Evolutionary conservation across 306 rosid species (phyloP).

Genomic region (Biancaea sappan): DNA sequence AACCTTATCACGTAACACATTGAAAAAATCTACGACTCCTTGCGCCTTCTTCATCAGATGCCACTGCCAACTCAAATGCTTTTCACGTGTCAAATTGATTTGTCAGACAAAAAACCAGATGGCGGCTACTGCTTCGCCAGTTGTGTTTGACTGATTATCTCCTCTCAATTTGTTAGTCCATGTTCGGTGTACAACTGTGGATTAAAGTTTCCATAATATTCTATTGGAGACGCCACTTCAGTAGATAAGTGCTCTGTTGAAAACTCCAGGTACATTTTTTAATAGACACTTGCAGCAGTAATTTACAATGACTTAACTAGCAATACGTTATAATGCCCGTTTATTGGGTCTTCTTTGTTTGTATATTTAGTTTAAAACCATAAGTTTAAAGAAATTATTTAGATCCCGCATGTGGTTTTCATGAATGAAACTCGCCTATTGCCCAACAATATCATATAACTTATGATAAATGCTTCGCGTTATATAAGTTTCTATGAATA

Average conservation of each 20-base stretch:
- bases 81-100: constrained; percentile 36
- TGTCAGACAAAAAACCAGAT: neutral
- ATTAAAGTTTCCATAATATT: neutral
- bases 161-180: neutral
- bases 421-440: neutral
- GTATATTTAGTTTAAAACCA: too few relatives aligned
- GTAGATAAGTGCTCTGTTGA: neutral
- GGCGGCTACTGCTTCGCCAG: constrained; percentile 37
- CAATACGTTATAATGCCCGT: too few relatives aligned
- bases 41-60: neutral
- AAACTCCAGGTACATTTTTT: neutral
- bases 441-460: neutral
- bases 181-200: neutral
- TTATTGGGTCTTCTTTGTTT: too few relatives aligned
- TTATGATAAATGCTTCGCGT: neutral
- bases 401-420: neutral
- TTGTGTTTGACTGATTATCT: constrained; percentile 19
- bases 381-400: neutral
- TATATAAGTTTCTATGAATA: neutral
- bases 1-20: constrained; percentile 37
- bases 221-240: neutral
- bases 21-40: constrained; percentile 15
- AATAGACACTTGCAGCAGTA: neutral
- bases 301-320: too few relatives aligned
- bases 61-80: constrained; percentile 7